These are phyloP conservation scores for Boletus rufocinnamomeus DNA, from an alignment of 768 basidiomycete species.

Conservation along the genomic window DNA sequence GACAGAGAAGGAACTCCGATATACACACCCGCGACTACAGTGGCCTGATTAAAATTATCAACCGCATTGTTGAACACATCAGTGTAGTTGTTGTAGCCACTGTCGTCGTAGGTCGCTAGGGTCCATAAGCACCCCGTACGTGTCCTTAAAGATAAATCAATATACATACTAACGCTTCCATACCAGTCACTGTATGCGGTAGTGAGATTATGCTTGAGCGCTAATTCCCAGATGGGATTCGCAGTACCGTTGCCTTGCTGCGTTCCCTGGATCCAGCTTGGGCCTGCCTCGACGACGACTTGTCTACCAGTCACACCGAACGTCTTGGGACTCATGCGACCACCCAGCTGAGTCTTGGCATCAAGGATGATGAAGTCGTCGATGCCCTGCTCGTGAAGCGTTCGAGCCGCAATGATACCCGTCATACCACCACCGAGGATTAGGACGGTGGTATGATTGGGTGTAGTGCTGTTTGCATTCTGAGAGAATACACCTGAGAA, in stretches of 20 bases:
- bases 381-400: slow-evolving; percentile 54
- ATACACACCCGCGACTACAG: slow-evolving; percentile 50
- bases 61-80: slow-evolving; percentile 45
- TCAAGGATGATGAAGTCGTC: slow-evolving; percentile 62
- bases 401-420: slow-evolving; percentile 64
- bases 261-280: slow-evolving; percentile 64
- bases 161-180: slow-evolving; percentile 45
- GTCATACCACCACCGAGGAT: slow-evolving; percentile 69
- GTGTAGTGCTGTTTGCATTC: not conserved
- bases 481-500: slow-evolving; percentile 6
- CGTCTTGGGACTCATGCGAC: slow-evolving; percentile 50
- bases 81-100: slow-evolving; percentile 49
- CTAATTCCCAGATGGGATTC: slow-evolving; percentile 63
- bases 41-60: slow-evolving; percentile 43
- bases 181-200: slow-evolving; percentile 48
- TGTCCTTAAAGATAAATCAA: not conserved
- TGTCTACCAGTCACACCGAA: slow-evolving; percentile 44
- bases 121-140: not conserved
- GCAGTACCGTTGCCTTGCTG: slow-evolving; percentile 48
- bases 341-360: slow-evolving; percentile 60
- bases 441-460: slow-evolving; percentile 41
- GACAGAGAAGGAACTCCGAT: not conserved
- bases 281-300: slow-evolving; percentile 54
- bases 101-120: slow-evolving; percentile 57
- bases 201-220: slow-evolving; percentile 53